Evolutionary conservation across 2,329 filamentous ascomycete species (phyloP).

Genomic region (Curvularia hawaiiensis): DNA sequence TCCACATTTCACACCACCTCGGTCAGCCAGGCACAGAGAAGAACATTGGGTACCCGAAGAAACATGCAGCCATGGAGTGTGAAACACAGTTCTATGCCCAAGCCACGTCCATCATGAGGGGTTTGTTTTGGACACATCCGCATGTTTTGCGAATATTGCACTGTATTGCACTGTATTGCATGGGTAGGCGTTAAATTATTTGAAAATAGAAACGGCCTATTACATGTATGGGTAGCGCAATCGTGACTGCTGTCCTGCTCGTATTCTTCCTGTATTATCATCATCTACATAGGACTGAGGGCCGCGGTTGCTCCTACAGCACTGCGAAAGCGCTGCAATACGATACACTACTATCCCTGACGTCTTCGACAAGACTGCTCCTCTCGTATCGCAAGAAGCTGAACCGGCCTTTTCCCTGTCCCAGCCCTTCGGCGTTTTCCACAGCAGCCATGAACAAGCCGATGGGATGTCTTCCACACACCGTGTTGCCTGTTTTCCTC

Average conservation of each 20-base stretch:
- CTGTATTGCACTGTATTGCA: not conserved
- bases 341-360: constrained; percentile 84
- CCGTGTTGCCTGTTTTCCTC: constrained; percentile 79
- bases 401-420: constrained; percentile 67
- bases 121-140: not conserved
- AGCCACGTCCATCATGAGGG: constrained; percentile 29
- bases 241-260: not conserved
- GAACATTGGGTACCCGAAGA: constrained; percentile 57
- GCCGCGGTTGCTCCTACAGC: constrained; percentile 14
- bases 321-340: constrained; percentile 93
- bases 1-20: constrained; percentile 53
- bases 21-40: constrained; percentile 46
- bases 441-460: constrained; percentile 89
- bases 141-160: not conserved
- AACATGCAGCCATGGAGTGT: constrained; percentile 58
- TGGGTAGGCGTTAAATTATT: not conserved
- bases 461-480: constrained; percentile 94
- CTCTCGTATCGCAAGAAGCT: constrained; percentile 85
- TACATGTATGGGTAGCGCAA: not conserved
- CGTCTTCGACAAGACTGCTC: constrained; percentile 72
- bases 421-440: constrained; percentile 58
- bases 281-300: not conserved
- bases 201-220: not conserved
- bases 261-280: not conserved
- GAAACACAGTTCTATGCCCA: constrained; percentile 41